phyloP scores from a whole-genome alignment of 257 asterid genomes.

The Marsdenia floribunda region DNA sequence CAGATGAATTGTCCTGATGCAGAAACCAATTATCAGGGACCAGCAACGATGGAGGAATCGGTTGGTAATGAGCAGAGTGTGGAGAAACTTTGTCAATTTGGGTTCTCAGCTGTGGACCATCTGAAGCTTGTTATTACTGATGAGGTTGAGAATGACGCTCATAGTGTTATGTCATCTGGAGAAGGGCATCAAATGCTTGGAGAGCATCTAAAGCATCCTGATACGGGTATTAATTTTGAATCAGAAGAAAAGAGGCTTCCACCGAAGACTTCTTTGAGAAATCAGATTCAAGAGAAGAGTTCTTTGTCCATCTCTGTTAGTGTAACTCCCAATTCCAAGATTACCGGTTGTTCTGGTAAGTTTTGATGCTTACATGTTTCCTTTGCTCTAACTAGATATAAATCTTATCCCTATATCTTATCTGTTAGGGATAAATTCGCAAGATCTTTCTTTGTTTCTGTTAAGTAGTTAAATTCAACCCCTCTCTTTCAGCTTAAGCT shows the following conservation, averaged over 20 bases:
- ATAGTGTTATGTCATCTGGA: slow-evolving; percentile 24
- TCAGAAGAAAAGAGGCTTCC: slow-evolving; percentile 19
- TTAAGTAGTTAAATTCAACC: too few relatives aligned
- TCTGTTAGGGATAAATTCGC: neutral
- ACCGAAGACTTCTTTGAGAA: slow-evolving; percentile 29
- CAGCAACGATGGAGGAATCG: slow-evolving; percentile 4
- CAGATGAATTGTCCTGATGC: slow-evolving; percentile 16
- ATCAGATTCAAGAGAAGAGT: slow-evolving; percentile 26
- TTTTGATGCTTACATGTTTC: slow-evolving; percentile 10
- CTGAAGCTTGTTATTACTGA: slow-evolving; percentile 33
- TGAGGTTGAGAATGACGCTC: slow-evolving; percentile 35
- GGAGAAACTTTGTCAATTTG: slow-evolving; percentile 28
- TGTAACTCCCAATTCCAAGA: slow-evolving; percentile 37
- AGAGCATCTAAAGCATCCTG: slow-evolving; percentile 22
- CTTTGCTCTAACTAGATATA: neutral
- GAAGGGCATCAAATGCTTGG: slow-evolving; percentile 19
- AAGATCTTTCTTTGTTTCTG: neutral
- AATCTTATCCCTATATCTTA: too few relatives aligned
- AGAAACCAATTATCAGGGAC: slow-evolving; percentile 18
- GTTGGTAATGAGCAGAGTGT: slow-evolving; percentile 8
- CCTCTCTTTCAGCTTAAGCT: too few relatives aligned
- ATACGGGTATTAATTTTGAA: slow-evolving; percentile 15
- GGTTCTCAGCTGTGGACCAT: slow-evolving; percentile 32
- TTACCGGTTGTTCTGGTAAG: slow-evolving; percentile 38
- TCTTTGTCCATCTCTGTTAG: slow-evolving; percentile 33